Conservation (phyloP, 1,139 yeast genomes). For the Yamadazyma triangularis region DNA sequence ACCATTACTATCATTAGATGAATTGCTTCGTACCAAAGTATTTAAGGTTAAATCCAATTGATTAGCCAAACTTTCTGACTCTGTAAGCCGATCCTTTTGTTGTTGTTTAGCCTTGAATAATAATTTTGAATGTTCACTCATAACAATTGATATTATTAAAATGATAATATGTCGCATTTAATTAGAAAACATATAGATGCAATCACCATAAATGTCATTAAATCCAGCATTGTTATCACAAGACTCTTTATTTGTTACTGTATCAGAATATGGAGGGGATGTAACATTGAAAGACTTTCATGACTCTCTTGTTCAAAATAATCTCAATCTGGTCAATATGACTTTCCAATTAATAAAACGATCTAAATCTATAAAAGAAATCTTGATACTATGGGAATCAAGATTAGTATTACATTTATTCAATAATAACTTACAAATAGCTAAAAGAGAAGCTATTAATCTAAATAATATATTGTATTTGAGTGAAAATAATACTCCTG, state of each 20-base stretch:
- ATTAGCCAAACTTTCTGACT: conserved; percentile 23
- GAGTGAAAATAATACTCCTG: conserved; percentile 22
- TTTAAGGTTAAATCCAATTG: conserved; percentile 25
- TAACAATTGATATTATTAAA: too few species aligned
- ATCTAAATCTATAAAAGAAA: conserved; percentile 5
- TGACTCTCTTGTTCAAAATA: conserved; percentile 1
- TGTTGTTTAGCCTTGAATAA: conserved; percentile 17
- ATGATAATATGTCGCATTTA: too few species aligned
- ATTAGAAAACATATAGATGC: too few species aligned
- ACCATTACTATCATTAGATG: conserved; percentile 18
- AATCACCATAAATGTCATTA: too few species aligned
- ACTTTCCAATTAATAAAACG: conserved; percentile 13
- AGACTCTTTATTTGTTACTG: background rate
- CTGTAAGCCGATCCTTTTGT: conserved; percentile 25
- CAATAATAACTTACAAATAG: conserved; percentile 23
- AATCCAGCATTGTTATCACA: background rate
- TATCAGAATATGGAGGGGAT: background rate
- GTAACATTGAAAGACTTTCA: conserved; percentile 2
- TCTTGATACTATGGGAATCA: conserved; percentile 34
- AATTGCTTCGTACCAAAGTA: conserved; percentile 23
- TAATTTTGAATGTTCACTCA: background rate
- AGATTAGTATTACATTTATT: conserved; percentile 30
- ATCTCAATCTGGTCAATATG: conserved; percentile 3
- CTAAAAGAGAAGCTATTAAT: conserved; percentile 36
- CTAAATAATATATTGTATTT: conserved; percentile 34